Conservation (phyloP, 768 basidiomycete genomes). For the Leccinum subtestaceum region DNA sequence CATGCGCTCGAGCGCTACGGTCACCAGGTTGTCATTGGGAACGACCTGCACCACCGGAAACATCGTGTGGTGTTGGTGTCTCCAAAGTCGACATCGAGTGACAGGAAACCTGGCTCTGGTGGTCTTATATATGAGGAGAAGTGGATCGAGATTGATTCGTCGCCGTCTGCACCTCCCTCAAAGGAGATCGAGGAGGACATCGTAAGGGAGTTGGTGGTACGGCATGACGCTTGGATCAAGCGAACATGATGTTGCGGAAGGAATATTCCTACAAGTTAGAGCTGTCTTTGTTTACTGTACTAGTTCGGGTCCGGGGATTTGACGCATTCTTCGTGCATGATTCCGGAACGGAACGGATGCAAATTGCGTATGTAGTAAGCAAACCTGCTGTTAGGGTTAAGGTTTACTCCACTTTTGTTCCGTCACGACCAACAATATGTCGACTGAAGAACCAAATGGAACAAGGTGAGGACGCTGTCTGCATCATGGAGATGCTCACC, state of each 20-base stretch:
- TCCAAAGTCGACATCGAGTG: constrained; percentile 27
- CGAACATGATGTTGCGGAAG: not conserved
- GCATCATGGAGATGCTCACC: constrained; percentile 4
- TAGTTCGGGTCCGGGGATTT: not conserved
- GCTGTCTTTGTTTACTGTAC: not conserved
- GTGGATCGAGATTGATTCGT: constrained; percentile 62
- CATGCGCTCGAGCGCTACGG: constrained; percentile 90
- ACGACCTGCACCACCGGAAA: constrained; percentile 90
- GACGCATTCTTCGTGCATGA: no score
- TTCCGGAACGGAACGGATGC: not conserved
- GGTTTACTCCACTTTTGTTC: constrained; percentile 9
- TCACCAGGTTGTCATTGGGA: constrained; percentile 96
- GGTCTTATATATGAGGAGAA: constrained; percentile 46
- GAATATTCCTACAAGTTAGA: not conserved
- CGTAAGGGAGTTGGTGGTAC: constrained; percentile 64
- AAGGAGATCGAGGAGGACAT: constrained; percentile 96
- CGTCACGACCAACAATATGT: constrained; percentile 11
- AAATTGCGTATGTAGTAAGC: not conserved
- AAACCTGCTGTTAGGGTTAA: constrained; percentile 10
- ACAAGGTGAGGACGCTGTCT: constrained; percentile 15
- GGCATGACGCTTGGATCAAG: constrained; percentile 71
- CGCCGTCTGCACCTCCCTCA: constrained; percentile 27
- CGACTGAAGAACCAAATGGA: constrained; percentile 5
- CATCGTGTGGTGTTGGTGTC: constrained; percentile 91
- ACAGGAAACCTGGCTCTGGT: constrained; percentile 11